Evolutionary conservation across 495 filamentous ascomycete genomes (phyloP).

Genomic region (Penicillium coffeae): DNA sequence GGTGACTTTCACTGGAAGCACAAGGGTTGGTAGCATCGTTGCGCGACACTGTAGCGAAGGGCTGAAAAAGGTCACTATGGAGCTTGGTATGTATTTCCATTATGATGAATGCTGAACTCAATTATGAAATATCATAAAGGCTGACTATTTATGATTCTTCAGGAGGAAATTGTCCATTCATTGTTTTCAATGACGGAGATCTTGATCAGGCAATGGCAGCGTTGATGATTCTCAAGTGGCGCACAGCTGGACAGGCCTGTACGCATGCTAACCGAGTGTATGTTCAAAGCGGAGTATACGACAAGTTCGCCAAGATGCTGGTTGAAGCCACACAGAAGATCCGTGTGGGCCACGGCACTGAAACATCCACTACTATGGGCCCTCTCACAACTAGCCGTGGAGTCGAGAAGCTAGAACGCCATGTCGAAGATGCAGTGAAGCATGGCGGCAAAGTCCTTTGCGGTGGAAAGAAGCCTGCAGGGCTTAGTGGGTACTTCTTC

Average conservation of each 20-base stretch:
- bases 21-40: slow-evolving; percentile 5
- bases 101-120: not conserved
- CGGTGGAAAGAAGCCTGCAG: slow-evolving; percentile 4
- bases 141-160: slow-evolving; percentile 37
- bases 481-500: slow-evolving; percentile 44
- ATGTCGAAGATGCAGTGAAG: slow-evolving; percentile 14
- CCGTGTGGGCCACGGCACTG: slow-evolving; percentile 7
- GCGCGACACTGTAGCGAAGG: slow-evolving; percentile 38
- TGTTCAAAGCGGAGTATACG: slow-evolving; percentile 39
- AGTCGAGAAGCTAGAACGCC: slow-evolving; percentile 10
- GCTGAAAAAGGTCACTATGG: slow-evolving; percentile 30
- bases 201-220: slow-evolving; percentile 49
- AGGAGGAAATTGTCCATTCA: slow-evolving; percentile 63
- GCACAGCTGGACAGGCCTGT: slow-evolving; percentile 57
- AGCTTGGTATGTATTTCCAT: not conserved
- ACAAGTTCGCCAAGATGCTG: not conserved
- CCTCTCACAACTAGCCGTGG: slow-evolving; percentile 14
- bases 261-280: slow-evolving; percentile 60
- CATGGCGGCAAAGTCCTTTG: slow-evolving; percentile 11
- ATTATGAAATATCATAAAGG: too few species aligned
- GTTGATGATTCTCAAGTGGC: slow-evolving; percentile 49
- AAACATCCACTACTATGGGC: not conserved
- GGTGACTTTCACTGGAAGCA: slow-evolving; percentile 60
- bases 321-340: not conserved
- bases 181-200: slow-evolving; percentile 64